Percentiles rank a stretch among this genome's conserved stretches.
phyloP scores from a whole-genome alignment of 2,329 filamentous ascomycete species.

The Cladobotryum mycophilum region DNA sequence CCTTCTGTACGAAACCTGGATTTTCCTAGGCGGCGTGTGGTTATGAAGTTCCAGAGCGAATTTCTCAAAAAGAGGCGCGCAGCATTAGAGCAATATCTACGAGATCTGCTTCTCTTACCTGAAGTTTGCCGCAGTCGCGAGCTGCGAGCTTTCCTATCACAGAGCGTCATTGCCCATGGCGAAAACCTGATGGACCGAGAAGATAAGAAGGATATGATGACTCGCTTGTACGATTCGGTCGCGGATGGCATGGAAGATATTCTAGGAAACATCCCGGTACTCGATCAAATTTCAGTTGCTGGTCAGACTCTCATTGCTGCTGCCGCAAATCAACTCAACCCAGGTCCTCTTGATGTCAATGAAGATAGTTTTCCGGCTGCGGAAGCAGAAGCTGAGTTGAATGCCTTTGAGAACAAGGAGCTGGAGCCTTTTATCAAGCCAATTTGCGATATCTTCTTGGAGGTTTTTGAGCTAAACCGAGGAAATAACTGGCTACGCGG shows the following conservation, averaged over 20 bases:
- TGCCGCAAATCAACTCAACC: conserved; percentile 58
- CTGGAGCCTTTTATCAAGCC: conserved; percentile 95
- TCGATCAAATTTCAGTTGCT: conserved; percentile 88
- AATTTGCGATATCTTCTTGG: conserved; percentile 94
- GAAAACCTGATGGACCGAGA: conserved; percentile 52
- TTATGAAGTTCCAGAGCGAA: conserved; percentile 94
- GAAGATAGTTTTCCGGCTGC: conserved; percentile 49
- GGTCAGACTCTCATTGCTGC: conserved; percentile 86
- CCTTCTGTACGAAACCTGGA: conserved; percentile 83
- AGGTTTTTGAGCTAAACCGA: conserved; percentile 88
- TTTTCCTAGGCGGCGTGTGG: conserved; percentile 83
- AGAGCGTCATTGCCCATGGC: conserved; percentile 66
- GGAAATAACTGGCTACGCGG: conserved; percentile 97
- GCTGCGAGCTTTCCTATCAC: conserved; percentile 84
- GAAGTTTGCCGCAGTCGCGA: conserved; percentile 94
- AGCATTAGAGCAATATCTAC: conserved; percentile 79
- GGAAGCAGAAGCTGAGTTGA: conserved; percentile 89
- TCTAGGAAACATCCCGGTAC: conserved; percentile 86
- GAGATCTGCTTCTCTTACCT: conserved; percentile 74
- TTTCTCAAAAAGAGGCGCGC: conserved; percentile 84
- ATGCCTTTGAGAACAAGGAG: conserved; percentile 85
- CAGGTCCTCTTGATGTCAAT: conserved; percentile 44
- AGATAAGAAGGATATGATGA: conserved; percentile 80
- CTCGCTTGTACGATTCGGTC: conserved; percentile 91
- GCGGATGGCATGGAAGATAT: conserved; percentile 98